These are phyloP conservation scores for Penicillium expansum DNA, from an alignment of 2,329 filamentous ascomycete genomes.

Conservation along the genomic window DNA sequence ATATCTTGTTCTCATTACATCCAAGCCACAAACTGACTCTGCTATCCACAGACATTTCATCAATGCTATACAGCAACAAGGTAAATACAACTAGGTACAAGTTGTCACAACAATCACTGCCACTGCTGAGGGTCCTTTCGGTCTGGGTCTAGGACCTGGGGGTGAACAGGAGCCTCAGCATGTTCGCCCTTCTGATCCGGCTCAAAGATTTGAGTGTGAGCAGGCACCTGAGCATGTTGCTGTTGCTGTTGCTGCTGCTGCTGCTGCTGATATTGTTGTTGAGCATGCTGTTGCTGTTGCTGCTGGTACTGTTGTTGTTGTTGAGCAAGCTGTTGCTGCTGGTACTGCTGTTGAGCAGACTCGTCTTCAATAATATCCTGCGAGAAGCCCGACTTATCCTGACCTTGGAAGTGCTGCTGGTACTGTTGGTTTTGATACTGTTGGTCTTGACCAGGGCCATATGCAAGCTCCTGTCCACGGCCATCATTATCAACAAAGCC, in stretches of 20 bases:
- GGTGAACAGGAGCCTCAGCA: not conserved
- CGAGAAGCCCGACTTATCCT: slow-evolving; percentile 3
- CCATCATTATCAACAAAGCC: slow-evolving; percentile 32
- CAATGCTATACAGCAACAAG: not conserved
- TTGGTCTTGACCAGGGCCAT: slow-evolving; percentile 5
- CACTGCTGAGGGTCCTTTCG: slow-evolving; percentile 6
- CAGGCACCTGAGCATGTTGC: not conserved
- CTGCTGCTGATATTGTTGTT: not conserved
- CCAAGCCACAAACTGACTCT: not conserved
- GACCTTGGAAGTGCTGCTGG: slow-evolving; percentile 7
- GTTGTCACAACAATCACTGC: not conserved
- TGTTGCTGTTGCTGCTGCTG: not conserved
- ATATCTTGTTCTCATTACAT: slow-evolving; percentile 2
- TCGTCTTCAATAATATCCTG: slow-evolving; percentile 14
- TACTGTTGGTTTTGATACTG: slow-evolving; percentile 6
- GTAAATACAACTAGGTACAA: not conserved
- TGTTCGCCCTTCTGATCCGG: not conserved
- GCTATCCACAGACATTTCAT: not conserved
- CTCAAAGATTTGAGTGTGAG: not conserved
- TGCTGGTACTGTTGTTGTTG: not conserved
- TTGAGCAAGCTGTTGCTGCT: not conserved
- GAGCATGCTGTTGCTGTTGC: not conserved
- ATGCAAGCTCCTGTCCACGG: slow-evolving; percentile 23
- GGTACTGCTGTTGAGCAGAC: not conserved
- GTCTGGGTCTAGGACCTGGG: slow-evolving; percentile 1